Conservation (phyloP, 2,329 filamentous ascomycete species). For the Delphinella strobiligena region DNA sequence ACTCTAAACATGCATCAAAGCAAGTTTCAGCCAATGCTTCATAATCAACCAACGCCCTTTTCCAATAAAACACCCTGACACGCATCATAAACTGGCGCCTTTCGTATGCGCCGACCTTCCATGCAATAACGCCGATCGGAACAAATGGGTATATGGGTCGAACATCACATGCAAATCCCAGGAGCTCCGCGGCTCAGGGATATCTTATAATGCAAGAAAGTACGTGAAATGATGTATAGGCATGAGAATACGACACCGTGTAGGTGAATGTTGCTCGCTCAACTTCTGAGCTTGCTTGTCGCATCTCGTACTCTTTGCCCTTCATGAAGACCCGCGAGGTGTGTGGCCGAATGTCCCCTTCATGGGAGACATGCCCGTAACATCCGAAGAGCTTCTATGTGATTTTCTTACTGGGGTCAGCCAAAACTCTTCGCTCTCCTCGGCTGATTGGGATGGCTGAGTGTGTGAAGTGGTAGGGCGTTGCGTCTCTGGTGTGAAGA, state of each 20-base stretch:
- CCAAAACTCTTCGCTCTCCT: slow-evolving; percentile 7
- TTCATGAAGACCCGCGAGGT: not conserved
- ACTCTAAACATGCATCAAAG: too few species aligned
- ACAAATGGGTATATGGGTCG: not conserved
- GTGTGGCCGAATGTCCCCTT: not conserved
- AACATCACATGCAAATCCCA: not conserved
- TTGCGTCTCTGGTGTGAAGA: slow-evolving; percentile 8
- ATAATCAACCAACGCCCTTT: not conserved
- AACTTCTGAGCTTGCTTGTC: too few species aligned
- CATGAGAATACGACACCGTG: too few species aligned
- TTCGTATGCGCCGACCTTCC: not conserved
- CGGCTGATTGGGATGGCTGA: slow-evolving; percentile 6
- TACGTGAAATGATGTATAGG: not conserved
- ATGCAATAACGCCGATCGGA: not conserved
- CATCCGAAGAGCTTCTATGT: slow-evolving; percentile 6
- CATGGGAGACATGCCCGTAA: slow-evolving; percentile 7
- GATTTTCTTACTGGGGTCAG: slow-evolving; percentile 6
- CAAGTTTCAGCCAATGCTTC: too few species aligned
- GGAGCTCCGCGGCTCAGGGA: not conserved
- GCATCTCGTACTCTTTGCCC: too few species aligned
- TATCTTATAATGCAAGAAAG: not conserved
- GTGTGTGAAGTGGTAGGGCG: slow-evolving; percentile 9
- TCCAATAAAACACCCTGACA: not conserved
- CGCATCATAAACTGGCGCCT: not conserved
- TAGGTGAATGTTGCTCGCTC: too few species aligned